Evolutionary conservation across 1,284 basidiomycete genomes (phyloP), one percentile per base, ranked within the genome.

Genomic region (Gymnopus androsaceus): DNA sequence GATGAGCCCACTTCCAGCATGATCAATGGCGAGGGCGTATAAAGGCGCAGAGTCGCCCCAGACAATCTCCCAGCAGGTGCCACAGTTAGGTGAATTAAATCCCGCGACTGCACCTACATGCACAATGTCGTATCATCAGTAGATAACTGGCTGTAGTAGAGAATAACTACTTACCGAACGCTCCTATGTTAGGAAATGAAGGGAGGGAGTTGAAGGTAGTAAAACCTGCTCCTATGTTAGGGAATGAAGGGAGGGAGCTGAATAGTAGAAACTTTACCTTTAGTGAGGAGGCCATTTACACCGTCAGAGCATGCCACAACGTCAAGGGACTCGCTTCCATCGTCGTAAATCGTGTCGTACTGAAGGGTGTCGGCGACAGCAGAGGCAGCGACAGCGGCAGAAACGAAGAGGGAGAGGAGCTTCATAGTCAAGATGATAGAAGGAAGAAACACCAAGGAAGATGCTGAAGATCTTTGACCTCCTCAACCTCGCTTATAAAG

Each of bases 291-390:
- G 12, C 81, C 82, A 62, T 82, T 75, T 2, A 51, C 41, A 11
- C 81, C 81, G 51, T 81, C 70, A 7, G 82, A 84, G 68, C 82
- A 83, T 15, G 78, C 72, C 52, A 80, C 78, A n/a, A 63, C 66
- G 57, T 56, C 53, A 11, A 81, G 69, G 0, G 74, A 75, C 30
- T 61, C 61, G 28, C 46, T 47, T 0, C 56, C 21, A 36, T 72
- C 72, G 67, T 80, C 80, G 63, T 80, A 82, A 40, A 63, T 60
- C 5, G 61, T 44, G 67, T 80, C 75, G 63, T 72, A 80, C 51
- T 75, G 70, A 47, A 80, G 72, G 36, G 67, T 72, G 37, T 69
- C 61, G 9, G 71, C 73, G 46, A 30, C 30, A 17, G 52, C 51
- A 30, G 51, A 19, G 25, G 33, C 21, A 44, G 51, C 50, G 23